Evolutionary conservation across 2,329 filamentous ascomycete species (phyloP), one percentile per base, ranked within the genome.

Genomic region (Alternaria panax): DNA sequence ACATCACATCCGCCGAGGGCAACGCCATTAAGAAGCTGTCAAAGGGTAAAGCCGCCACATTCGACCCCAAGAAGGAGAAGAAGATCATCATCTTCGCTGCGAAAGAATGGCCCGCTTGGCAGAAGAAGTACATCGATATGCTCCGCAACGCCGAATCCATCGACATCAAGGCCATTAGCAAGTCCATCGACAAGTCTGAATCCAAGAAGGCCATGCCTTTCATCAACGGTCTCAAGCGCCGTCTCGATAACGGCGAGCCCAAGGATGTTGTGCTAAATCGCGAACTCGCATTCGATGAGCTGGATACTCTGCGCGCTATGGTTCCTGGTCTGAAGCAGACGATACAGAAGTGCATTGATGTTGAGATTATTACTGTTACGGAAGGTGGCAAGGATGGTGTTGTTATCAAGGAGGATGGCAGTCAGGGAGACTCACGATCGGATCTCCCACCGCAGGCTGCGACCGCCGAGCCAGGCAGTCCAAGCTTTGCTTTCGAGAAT

Each of bases 181-280:
- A 88, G 67, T 86, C 88, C 74, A 89, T 97, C 58, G 88, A 88
- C 68, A 96, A 96, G 83, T 84, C 92, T 74, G 92, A 96, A 80
- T 92, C 93, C 86, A 99, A 98, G 87, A 95, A 96, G 82, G 94
- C 93, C 2, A 98, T 98, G 94, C 95, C 95, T 0, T 98, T 97
- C 74, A 89, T 97, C 50, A 93, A 98, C 81, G 81, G 78, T 7
- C 83, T 98, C 60, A 97, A 97, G 89, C 91, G 87, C 78, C 88
- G 92, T 52, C 86, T 99, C 56, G 84, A 92, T 57, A 75, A 77
- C 36, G 84, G 85, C 50, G 90, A 91, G 62, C 88, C 94, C 14
- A 81, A 87, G 2, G 83, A 86, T 24, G 83, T 81, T 2, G 92
- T 97, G 9, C 89, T 98, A 73, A 88, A 94, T 75, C 86, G 93